Evolutionary conservation across 2,329 filamentous ascomycete species (phyloP).

Genomic region (Neoarthrinium moseri): DNA sequence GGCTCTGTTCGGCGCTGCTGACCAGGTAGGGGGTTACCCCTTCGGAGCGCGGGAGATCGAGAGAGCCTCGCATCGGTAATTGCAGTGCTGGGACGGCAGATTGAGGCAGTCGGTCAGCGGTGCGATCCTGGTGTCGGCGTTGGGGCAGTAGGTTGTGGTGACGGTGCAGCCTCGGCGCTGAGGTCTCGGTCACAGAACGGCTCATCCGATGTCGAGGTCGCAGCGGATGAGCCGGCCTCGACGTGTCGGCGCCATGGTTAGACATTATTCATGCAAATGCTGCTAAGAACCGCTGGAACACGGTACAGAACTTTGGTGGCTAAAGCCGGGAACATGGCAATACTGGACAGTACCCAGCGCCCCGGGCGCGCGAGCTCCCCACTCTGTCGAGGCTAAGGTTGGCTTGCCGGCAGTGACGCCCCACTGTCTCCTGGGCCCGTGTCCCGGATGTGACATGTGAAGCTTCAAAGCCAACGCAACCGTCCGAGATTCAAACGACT

Average conservation of each 20-base stretch:
- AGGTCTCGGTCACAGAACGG: conserved; percentile 54
- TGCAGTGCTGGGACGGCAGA: conserved; percentile 27
- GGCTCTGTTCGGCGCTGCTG: conserved; percentile 40
- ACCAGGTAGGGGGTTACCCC: conserved; percentile 38
- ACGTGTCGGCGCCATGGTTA: conserved; percentile 28
- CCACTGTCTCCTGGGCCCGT: too few relatives aligned
- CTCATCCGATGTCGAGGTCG: conserved; percentile 51
- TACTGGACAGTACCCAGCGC: too few relatives aligned
- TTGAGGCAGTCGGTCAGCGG: conserved; percentile 24
- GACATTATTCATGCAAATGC: conserved; percentile 30
- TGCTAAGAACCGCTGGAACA: too few relatives aligned
- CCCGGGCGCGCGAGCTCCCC: too few relatives aligned
- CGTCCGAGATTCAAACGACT: too few relatives aligned
- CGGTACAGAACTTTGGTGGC: too few relatives aligned
- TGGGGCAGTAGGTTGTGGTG: conserved; percentile 36
- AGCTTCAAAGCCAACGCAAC: too few relatives aligned
- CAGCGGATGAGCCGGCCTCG: conserved; percentile 30
- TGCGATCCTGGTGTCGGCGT: conserved; percentile 31
- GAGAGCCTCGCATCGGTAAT: conserved; percentile 34
- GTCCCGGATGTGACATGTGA: too few relatives aligned
- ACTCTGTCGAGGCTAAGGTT: too few relatives aligned
- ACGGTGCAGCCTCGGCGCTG: conserved; percentile 41
- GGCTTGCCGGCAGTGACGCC: too few relatives aligned
- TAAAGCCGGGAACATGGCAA: neutral
- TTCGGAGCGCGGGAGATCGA: conserved; percentile 46